Evolutionary conservation across 2,329 filamentous ascomycete genomes (phyloP).

Genomic region (Phialophora expanda): DNA sequence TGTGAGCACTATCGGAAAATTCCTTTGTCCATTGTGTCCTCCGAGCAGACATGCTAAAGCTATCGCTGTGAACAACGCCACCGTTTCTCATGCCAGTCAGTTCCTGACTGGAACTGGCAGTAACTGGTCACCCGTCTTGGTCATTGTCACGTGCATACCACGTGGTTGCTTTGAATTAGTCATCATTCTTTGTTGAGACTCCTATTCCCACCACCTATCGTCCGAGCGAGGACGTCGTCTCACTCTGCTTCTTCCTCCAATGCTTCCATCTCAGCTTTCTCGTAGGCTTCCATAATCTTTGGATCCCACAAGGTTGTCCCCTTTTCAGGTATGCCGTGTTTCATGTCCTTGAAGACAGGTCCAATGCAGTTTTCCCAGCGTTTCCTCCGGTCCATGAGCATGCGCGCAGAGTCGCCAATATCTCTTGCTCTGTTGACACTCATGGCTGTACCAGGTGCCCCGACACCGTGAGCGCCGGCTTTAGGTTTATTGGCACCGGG

Average conservation of each 20-base stretch:
- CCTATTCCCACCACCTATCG: background rate
- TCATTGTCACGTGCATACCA: background rate
- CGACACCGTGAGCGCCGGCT: constrained; percentile 63
- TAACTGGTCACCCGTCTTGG: background rate
- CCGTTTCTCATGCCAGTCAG: background rate
- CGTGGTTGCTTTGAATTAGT: background rate
- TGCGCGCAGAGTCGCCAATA: constrained; percentile 89
- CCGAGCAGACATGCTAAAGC: background rate
- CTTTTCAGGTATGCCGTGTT: constrained; percentile 71
- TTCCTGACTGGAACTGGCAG: background rate
- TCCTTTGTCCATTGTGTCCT: constrained; percentile 5
- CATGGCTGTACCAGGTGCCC: constrained; percentile 53
- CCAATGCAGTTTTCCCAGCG: constrained; percentile 92
- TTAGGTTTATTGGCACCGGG: constrained; percentile 61
- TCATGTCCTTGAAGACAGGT: constrained; percentile 85
- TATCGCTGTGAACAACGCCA: background rate
- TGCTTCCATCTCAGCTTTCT: constrained; percentile 76
- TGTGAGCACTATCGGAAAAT: background rate
- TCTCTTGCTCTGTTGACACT: constrained; percentile 68
- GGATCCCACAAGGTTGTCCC: constrained; percentile 77
- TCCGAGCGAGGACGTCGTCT: background rate
- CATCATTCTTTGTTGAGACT: background rate
- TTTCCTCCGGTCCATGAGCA: constrained; percentile 85
- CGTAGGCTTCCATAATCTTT: constrained; percentile 71
- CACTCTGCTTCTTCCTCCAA: constrained; percentile 71